Evolutionary conservation across 2,329 filamentous ascomycete genomes (phyloP), one percentile per base, ranked within the genome.

Genomic region (Aureobasidium uvarum): DNA sequence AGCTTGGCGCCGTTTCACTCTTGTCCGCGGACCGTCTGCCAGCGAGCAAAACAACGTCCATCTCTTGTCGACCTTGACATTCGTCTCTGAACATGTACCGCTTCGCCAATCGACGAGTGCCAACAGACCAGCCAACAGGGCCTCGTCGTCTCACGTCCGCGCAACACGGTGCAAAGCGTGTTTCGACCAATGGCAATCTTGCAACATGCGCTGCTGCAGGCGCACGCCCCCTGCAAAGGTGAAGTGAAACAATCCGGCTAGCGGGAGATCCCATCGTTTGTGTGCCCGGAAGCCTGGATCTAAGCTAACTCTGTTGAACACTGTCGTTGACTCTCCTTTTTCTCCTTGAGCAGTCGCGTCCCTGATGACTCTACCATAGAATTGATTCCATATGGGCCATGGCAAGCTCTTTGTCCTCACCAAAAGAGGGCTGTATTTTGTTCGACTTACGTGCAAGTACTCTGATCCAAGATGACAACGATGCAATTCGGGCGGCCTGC

Each of bases 191-290:
- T 64, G 28, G 62, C 54, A 59, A 50, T 65, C 52, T 48, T 65
- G 63, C 63, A 51, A 59, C 63, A 59, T 48, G 62, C 62, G 50
- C 62, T 64, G 50, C 62, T 64, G 51, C 62, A 64, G 39, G 39
- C 63, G 43, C 63, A 59, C 43, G 52, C 63, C 52, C 62, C 60
- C 41, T 58, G 43, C 43, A 59, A 36, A 65, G 45, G 28, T 56
- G n/a, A 65, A 23, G 63, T 65, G 63, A 65, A 65, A 65, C 63
- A 65, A 58, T 65, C 63, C 54, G 51, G 52, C 52, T 65, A 65
- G 63, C 43, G 52, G 63, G 52, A 65, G 63, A 65, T 65, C 63
- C 52, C 41, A 20, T 41, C 45, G 52, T 54, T 36, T 39, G 25
- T 48, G 48, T 48, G 60, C 58, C 45, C 60, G 48, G 14, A 54